Base-by-base conservation (phyloP, 2,329 filamentous ascomycete genomes). In the Talaromyces sp. region DNA sequence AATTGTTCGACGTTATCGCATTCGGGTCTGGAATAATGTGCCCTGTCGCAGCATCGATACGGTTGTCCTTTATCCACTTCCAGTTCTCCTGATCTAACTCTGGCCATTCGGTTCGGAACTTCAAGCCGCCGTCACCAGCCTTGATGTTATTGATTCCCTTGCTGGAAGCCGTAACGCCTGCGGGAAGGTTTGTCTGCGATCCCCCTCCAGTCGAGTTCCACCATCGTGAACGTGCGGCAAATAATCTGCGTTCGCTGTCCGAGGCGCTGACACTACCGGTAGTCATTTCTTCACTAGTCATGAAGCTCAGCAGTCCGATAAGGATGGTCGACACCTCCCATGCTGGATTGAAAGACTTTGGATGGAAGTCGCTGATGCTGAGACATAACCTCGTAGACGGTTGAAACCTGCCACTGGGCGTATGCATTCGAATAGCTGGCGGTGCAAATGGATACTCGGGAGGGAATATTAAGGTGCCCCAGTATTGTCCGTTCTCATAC, bases 251-350 rank as follows among this genome's bases (percentile, higher is more conserved):
- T 78, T 97, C 92, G 3, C 83, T 79, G 52, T 89, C 84, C 0
- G 84, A 88, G 17, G 87, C 89, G 5, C 87, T 87, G 31, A 99
- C 84, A 31, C 88, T 92, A 2, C 94, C 94, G 0, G 94, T 97
- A 0, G 94, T 99, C 89, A 97, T 97, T 78, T 99, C 94, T 70
- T 99, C 93, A 64, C 89, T 91, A 2, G 93, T 97, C 94, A 99
- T 99, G 76, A 99, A 99, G 39, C 89, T 95, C 62, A 97, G 80
- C 28, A 99, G 83, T 9, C 94, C 94, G 57, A 96, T 95, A 15
- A 99, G 79, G 63, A 99, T 99, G 0, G 94, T 99, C 56, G 89
- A 93, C 7, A 99, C 94, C 70, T 96, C 93, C 94, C 94, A 99
- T 1, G 94, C 92, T 1, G 94, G 94, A 72, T 99, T 99, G 80